Percentiles rank a stretch among this genome's conserved stretches.
Evolutionary conservation across 108 stramenopile species (phyloP).

Genomic region (Seminavis robusta): DNA sequence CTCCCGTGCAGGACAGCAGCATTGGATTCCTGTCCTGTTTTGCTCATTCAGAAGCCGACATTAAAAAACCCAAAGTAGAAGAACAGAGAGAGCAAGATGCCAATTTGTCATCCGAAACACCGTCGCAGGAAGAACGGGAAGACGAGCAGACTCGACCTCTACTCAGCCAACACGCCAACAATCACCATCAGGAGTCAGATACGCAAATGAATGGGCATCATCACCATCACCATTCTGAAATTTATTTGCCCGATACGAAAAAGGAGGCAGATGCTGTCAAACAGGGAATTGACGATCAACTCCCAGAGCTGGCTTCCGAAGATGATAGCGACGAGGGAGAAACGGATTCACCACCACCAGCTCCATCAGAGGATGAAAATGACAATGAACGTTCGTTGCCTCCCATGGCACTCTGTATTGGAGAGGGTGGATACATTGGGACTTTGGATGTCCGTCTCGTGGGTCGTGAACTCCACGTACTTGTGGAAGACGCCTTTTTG

Average conservation of each 20-base stretch:
- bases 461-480: conserved; percentile 62
- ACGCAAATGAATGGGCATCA: neutral
- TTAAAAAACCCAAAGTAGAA: no score
- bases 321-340: conserved; percentile 3
- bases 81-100: no score
- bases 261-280: conserved; percentile 5
- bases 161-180: no score
- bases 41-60: no score
- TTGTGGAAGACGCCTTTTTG: conserved; percentile 75
- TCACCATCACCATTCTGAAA: neutral
- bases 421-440: conserved; percentile 67
- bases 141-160: no score
- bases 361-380: conserved; percentile 42
- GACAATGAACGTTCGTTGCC: conserved; percentile 44
- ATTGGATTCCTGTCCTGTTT: no score
- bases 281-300: conserved; percentile 9
- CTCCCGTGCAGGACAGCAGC: no score
- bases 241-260: neutral
- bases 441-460: conserved; percentile 65
- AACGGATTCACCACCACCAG: no score
- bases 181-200: no score
- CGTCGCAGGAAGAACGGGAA: no score
- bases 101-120: no score
- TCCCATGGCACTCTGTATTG: conserved; percentile 49
- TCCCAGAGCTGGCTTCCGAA: no score